These are phyloP conservation scores for Astragalus glycyphyllos DNA, from an alignment of 306 rosid genomes.

Conservation along the genomic window DNA sequence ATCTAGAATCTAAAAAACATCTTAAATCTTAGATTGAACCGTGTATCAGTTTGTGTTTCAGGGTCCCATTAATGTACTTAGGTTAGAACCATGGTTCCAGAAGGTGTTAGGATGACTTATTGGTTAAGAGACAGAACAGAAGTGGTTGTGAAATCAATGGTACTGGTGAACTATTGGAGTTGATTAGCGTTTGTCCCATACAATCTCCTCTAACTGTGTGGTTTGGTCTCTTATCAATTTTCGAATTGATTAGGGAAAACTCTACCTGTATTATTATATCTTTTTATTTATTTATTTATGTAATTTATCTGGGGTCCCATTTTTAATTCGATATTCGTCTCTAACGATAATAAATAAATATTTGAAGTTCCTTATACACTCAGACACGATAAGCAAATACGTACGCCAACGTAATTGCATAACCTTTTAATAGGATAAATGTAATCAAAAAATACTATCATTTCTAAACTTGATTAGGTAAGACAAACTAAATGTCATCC, in stretches of 20 bases:
- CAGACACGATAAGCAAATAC: not conserved
- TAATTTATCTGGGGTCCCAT: not conserved
- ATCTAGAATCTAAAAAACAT: too few relatives aligned
- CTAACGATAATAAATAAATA: not conserved
- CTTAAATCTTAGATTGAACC: too few relatives aligned
- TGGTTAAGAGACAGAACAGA: not conserved
- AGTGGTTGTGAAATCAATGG: conserved; percentile 11
- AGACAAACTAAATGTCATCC: conserved; percentile 34
- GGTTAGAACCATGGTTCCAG: conserved; percentile 14
- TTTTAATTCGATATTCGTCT: not conserved
- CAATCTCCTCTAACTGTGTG: too few relatives aligned
- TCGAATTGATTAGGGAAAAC: not conserved
- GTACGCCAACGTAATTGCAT: not conserved
- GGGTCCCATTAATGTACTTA: not conserved
- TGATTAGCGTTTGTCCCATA: conserved; percentile 9
- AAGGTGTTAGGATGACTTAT: conserved; percentile 20
- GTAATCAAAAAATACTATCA: not conserved
- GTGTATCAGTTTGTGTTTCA: not conserved
- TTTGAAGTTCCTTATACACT: not conserved
- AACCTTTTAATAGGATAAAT: not conserved
- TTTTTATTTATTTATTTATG: not conserved
- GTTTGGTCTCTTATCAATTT: too few relatives aligned
- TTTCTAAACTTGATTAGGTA: not conserved
- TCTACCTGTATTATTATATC: not conserved
- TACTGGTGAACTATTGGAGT: conserved; percentile 9